Evolutionary conservation across 257 asterid species (phyloP).

Genomic region (Echites panduratus): DNA sequence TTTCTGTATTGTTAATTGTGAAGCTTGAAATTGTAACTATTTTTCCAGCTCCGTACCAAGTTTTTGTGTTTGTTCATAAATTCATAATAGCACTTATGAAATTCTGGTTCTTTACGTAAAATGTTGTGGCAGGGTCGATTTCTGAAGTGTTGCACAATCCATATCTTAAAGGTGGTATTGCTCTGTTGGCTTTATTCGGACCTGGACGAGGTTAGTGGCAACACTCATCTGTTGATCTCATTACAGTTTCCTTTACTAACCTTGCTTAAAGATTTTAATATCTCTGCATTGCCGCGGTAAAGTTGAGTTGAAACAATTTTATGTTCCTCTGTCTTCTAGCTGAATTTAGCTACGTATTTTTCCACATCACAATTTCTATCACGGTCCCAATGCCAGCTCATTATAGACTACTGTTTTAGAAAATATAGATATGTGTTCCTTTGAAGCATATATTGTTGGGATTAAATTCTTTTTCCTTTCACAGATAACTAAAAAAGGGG

Average conservation of each 20-base stretch:
- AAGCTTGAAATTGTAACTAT: neutral
- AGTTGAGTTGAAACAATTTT: neutral
- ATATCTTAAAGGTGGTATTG: constrained; percentile 84
- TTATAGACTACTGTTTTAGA: neutral
- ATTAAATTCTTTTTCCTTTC: neutral
- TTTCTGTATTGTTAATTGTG: constrained; percentile 2
- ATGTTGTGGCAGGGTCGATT: constrained; percentile 40
- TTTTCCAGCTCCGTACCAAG: neutral
- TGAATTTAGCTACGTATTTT: neutral
- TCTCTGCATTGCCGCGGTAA: neutral
- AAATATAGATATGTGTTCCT: neutral
- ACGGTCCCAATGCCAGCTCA: neutral
- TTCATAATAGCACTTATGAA: neutral
- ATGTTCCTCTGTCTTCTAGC: neutral
- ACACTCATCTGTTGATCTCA: constrained; percentile 1
- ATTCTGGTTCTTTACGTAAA: neutral
- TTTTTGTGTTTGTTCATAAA: neutral
- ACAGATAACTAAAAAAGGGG: too few species aligned
- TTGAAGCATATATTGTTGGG: neutral
- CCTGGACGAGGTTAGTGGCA: constrained; percentile 87
- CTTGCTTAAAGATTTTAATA: neutral
- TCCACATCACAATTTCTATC: neutral
- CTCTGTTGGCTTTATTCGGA: constrained; percentile 83
- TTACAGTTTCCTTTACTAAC: neutral
- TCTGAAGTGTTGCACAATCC: constrained; percentile 74